phyloP scores from a whole-genome alignment of 2,329 filamentous ascomycete species.

The Cercospora brassicicola region DNA sequence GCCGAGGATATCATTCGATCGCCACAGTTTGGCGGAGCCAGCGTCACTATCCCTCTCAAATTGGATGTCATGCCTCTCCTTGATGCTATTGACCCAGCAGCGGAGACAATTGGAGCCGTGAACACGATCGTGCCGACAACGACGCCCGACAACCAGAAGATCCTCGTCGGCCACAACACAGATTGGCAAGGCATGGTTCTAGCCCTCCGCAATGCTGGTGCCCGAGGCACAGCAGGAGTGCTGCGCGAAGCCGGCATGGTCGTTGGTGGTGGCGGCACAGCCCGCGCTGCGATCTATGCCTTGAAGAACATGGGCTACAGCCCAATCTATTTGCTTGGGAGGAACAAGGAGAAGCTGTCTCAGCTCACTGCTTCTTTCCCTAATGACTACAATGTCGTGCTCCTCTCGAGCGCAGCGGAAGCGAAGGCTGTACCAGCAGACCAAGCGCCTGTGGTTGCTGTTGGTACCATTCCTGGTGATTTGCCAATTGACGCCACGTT shows the following conservation, averaged over 20 bases:
- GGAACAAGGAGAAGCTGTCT: slow-evolving; percentile 67
- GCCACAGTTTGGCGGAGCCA: slow-evolving; percentile 83
- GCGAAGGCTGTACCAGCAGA: slow-evolving; percentile 50
- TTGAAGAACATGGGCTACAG: slow-evolving; percentile 78
- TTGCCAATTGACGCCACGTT: slow-evolving; percentile 73
- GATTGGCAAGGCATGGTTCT: slow-evolving; percentile 93
- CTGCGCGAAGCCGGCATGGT: slow-evolving; percentile 66
- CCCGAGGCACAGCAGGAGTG: slow-evolving; percentile 44
- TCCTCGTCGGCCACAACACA: slow-evolving; percentile 83
- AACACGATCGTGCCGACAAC: slow-evolving; percentile 78
- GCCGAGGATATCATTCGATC: slow-evolving; percentile 66
- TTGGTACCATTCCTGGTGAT: slow-evolving; percentile 90
- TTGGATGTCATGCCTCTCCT: slow-evolving; percentile 79
- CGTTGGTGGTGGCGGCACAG: slow-evolving; percentile 87
- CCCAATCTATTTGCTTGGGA: slow-evolving; percentile 83
- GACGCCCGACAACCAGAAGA: slow-evolving; percentile 41
- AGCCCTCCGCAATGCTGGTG: slow-evolving; percentile 69
- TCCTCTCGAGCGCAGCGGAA: slow-evolving; percentile 58
- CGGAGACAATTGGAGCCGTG: slow-evolving; percentile 81
- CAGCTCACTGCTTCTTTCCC: slow-evolving; percentile 73
- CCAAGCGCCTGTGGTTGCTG: slow-evolving; percentile 66
- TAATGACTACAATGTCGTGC: slow-evolving; percentile 65
- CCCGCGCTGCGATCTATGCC: slow-evolving; percentile 85
- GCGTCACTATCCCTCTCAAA: slow-evolving; percentile 94
- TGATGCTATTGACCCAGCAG: slow-evolving; percentile 77